phyloP scores from a whole-genome alignment of 1,284 basidiomycete species.

The Peniophora sp. region DNA sequence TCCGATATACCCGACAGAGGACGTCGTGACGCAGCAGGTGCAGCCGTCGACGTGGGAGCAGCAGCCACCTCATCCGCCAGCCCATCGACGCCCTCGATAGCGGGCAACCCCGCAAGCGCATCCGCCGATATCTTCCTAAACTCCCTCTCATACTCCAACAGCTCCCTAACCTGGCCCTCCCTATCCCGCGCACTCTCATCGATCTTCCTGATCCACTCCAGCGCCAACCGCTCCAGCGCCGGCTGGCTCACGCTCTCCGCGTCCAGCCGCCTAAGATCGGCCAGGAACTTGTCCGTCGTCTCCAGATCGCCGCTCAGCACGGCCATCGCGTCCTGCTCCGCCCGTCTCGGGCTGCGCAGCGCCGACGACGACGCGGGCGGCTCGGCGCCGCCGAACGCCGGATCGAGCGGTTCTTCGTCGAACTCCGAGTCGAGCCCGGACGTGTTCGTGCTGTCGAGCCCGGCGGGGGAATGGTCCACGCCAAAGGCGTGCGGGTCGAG shows the following conservation, averaged over 20 bases:
- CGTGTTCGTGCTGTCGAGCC: conserved; percentile 20
- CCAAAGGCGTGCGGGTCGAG: not conserved
- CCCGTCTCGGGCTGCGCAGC: conserved; percentile 21
- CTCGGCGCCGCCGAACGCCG: conserved; percentile 34
- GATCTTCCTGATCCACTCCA: conserved; percentile 68
- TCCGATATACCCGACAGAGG: not conserved
- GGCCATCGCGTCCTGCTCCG: conserved; percentile 62
- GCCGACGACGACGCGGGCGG: conserved; percentile 9
- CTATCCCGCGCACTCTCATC: conserved; percentile 68
- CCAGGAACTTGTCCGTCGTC: conserved; percentile 69
- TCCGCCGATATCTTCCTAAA: conserved; percentile 70
- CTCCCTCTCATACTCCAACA: conserved; percentile 71
- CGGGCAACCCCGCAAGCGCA: conserved; percentile 60
- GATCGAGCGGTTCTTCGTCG: conserved; percentile 24
- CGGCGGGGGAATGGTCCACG: conserved; percentile 9
- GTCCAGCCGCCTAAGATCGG: conserved; percentile 63
- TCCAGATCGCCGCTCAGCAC: conserved; percentile 64
- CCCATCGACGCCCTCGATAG: conserved; percentile 42
- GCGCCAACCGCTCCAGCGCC: conserved; percentile 58
- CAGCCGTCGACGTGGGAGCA: not conserved
- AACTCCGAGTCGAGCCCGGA: conserved; percentile 10
- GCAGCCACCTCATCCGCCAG: conserved; percentile 29
- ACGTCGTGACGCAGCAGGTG: not conserved
- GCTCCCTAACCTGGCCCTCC: conserved; percentile 68
- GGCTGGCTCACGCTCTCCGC: conserved; percentile 40